phyloP scores from a whole-genome alignment of 495 filamentous ascomycete genomes.

The Xylaria intraflava region DNA sequence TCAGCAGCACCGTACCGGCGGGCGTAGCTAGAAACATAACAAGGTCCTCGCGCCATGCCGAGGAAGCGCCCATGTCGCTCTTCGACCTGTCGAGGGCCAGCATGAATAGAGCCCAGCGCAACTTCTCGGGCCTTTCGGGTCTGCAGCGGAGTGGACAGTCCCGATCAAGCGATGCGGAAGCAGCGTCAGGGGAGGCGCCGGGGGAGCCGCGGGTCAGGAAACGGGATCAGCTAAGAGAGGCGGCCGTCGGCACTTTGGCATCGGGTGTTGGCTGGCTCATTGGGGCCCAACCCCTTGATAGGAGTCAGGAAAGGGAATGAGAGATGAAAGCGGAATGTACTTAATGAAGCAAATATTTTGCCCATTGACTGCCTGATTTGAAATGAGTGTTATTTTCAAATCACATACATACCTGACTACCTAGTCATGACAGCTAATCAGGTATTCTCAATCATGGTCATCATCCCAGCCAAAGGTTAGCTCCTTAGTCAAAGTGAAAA shows the following conservation, averaged over 20 bases:
- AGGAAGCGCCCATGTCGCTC: constrained; percentile 86
- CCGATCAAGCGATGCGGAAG: constrained; percentile 17
- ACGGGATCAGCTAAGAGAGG: constrained; percentile 75
- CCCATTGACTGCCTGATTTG: too few species aligned
- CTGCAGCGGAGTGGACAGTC: constrained; percentile 31
- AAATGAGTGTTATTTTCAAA: too few species aligned
- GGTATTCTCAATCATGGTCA: too few species aligned
- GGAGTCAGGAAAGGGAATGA: constrained; percentile 14
- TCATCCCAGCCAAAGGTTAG: too few species aligned
- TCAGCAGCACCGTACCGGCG: constrained; percentile 31
- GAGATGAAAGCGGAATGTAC: background rate
- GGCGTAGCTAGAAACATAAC: constrained; percentile 15
- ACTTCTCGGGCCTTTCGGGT: constrained; percentile 42
- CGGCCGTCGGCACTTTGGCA: constrained; percentile 62
- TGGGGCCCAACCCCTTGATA: constrained; percentile 47
- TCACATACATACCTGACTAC: too few species aligned
- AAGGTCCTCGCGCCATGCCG: constrained; percentile 31
- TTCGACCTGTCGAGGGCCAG: constrained; percentile 83
- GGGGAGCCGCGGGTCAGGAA: constrained; percentile 56
- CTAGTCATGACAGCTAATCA: too few species aligned
- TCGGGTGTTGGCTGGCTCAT: constrained; percentile 84
- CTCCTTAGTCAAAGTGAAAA: too few species aligned
- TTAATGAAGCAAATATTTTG: too few species aligned
- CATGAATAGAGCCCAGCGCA: constrained; percentile 62
- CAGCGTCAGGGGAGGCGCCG: constrained; percentile 25